Evolutionary conservation across 2,329 filamentous ascomycete genomes (phyloP), one percentile per base, ranked within the genome.

Genomic region (Aspergillus proliferans): DNA sequence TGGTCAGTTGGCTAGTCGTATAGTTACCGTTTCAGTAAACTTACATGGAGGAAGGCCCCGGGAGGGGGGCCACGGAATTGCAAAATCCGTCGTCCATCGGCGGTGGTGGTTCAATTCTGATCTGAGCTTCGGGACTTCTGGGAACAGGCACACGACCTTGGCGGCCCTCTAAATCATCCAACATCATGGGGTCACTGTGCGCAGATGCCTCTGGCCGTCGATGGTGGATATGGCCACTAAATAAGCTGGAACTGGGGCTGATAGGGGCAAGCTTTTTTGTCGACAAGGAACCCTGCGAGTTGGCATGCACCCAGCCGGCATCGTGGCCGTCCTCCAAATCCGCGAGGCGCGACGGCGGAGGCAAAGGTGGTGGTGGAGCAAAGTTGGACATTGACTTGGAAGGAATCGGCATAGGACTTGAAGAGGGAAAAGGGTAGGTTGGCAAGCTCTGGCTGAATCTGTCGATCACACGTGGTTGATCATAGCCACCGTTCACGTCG

Each of bases 281-380:
- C 55, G 74, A 71, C 45, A 68, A 64, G 46, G 74, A 67, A 50
- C 71, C 73, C 42, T 71, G 72, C 45, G 73, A 72, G 66, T 85
- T 84, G 53, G 77, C 80, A 75, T 79, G 82, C 64, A 78, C 72
- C 81, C 81, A 85, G 52, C 78, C 82, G 48, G 78, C 74, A 66
- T 86, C 83, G 58, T 78, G 74, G 33, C 80, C 81, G 53, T 74
- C 66, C 57, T 74, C 71, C 55, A 82, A 69, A 52, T 81, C 78
- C 56, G 75, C 72, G 51, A 85, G 77, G 62, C 74, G 76, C 46
- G 83, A 80, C 50, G 84, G 84, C 58, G 83, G 84, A 58, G 83
- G 84, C 59, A 86, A 73, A 45, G 83, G 82, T 55, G 84, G 83
- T 54, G 84, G 83, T 50, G 84, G 83, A 45, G 75, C 72, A 40